Evolutionary conservation across 2,329 filamentous ascomycete genomes (phyloP), one percentile per base, ranked within the genome.

Genomic region (Calycina herbarum): DNA sequence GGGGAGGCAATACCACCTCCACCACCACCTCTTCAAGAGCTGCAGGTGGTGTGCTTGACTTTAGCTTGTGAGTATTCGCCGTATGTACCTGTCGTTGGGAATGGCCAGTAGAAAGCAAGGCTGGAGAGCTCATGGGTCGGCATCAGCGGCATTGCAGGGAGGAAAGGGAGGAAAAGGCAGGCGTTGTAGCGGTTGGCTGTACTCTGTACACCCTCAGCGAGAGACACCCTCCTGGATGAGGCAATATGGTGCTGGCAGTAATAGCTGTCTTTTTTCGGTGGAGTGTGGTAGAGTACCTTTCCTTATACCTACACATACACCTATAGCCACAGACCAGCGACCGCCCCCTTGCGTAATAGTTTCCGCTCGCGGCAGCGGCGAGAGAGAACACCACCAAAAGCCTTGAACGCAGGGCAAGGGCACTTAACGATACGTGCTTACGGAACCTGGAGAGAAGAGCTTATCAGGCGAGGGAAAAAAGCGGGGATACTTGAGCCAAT

Each of bases 21-120:
- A n/a, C n/a, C n/a, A n/a, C n/a, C n/a, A n/a, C n/a, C n/a, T n/a
- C n/a, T n/a, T n/a, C n/a, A 48, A 6, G 20, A 24, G 24, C 7
- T 51, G 45, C 45, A 51, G 45, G n/a, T 51, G 45, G 45, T 51
- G 45, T n/a, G n/a, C n/a, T n/a, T n/a, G n/a, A n/a, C n/a, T n/a
- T n/a, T n/a, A 51, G 45, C 45, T 51, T 24, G 5, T 24, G 17
- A 51, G n/a, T n/a, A n/a, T n/a, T n/a, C n/a, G n/a, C n/a, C n/a
- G 45, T 45, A 45, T 45, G 45, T 51, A 20, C 17, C 45, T 51
- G 45, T 24, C 20, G 45, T 51, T 24, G 45, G 20, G 20, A 2
- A 27, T 3, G n/a, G n/a, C 45, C 45, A 51, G 20, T 51, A 2
- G 20, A 20, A 51, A 27, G 17, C 5, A 3, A 5, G n/a, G 13